Percentiles rank a stretch among this genome's conserved stretches.
These are phyloP conservation scores for Crotalaria pallida DNA, from an alignment of 306 rosid species.

Conservation along the genomic window DNA sequence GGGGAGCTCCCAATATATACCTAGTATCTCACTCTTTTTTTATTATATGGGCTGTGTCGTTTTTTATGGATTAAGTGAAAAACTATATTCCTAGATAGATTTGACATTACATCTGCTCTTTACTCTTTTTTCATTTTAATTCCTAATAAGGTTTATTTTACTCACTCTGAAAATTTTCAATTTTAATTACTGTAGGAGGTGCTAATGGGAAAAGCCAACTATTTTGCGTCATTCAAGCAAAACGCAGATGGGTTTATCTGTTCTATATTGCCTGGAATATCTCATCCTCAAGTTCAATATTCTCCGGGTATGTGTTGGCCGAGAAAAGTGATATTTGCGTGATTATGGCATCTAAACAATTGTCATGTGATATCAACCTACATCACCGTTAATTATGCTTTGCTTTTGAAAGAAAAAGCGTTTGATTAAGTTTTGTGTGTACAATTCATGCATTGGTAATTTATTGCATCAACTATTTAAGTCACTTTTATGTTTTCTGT, in stretches of 20 bases:
- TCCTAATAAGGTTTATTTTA: too few species aligned
- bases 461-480: neutral
- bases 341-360: neutral
- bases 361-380: neutral
- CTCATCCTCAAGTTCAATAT: constrained; percentile 89
- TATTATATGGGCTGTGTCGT: too few species aligned
- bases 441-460: neutral
- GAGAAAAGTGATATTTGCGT: constrained; percentile 7
- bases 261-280: constrained; percentile 79
- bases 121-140: too few species aligned
- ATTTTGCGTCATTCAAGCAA: constrained; percentile 70
- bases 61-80: too few species aligned
- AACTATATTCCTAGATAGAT: too few species aligned
- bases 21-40: too few species aligned
- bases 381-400: constrained; percentile 23
- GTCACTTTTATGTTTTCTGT: neutral
- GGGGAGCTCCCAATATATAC: too few species aligned
- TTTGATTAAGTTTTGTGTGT: constrained; percentile 19
- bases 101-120: too few species aligned
- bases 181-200: constrained; percentile 58
- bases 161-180: neutral
- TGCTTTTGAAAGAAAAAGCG: constrained; percentile 26
- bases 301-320: constrained; percentile 61
- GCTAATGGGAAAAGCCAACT: constrained; percentile 83
- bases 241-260: constrained; percentile 91